Evolutionary conservation across 345 rosid genomes (phyloP), one percentile per base, ranked within the genome.

Genomic region (Lepidium aucheri): DNA sequence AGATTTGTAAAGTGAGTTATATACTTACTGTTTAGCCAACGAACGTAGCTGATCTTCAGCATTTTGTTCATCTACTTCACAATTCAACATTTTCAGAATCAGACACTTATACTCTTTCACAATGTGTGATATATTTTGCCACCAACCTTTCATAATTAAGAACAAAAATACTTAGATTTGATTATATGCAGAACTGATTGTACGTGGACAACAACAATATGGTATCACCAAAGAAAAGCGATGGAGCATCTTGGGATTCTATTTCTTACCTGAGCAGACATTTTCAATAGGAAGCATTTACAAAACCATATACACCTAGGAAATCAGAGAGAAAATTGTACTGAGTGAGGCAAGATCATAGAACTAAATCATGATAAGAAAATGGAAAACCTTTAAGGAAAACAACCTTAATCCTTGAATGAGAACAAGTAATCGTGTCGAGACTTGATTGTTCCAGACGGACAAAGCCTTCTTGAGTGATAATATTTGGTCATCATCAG

Each of bases 61-160:
- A 60, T 85, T 83, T 50, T 73, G 61, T 62, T 88, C 91, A 38
- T 73, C 72, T 20, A 86, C 88, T 59, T 94, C 93, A 76, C 85
- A 80, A 53, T 76, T 74, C 32, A 90, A 78, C 6, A 86, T 86
- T 79, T 82, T 90, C 72, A 82, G 84, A 47, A 94, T 85, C 63
- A 94, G 78, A 40, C 88, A 95, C 81, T 90, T 94, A 77, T 85
- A 90, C 80, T 94, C 97, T 41, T 86, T 84, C 53, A 94, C 87
- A 61, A 88, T 94, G 38, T 92, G 97, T 58, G 96, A n/a, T n/a
- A n/a, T n/a, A n/a, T n/a, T n/a, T n/a, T n/a, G n/a, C n/a, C n/a
- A n/a, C n/a, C n/a, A n/a, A n/a, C n/a, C n/a, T n/a, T n/a, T n/a
- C n/a, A n/a, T n/a, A n/a, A n/a, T n/a, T n/a, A n/a, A n/a, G n/a